phyloP scores from a whole-genome alignment of 331 rosid genomes.

The Malus hybrid region DNA sequence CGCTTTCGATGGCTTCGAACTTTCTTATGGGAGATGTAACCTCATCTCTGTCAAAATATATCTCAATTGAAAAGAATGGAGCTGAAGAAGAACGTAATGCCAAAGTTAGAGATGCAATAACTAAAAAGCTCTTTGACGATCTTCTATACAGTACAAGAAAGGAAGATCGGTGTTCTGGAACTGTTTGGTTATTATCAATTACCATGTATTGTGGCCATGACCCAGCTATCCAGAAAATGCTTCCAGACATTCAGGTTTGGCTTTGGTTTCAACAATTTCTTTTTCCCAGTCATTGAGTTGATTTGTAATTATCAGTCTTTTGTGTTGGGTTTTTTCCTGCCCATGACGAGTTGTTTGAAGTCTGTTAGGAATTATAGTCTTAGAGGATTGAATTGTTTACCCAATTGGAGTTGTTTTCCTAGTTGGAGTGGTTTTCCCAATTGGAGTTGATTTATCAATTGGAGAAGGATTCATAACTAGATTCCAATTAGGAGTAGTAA shows the following conservation, averaged over 20 bases:
- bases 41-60: constrained; percentile 38
- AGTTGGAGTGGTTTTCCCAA: too few species aligned
- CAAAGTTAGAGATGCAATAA: constrained; percentile 59
- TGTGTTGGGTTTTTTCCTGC: too few species aligned
- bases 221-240: constrained; percentile 68
- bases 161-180: constrained; percentile 97
- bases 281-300: background rate
- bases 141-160: constrained; percentile 88
- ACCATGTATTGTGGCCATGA: constrained; percentile 86
- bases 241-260: constrained; percentile 96
- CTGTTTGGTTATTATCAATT: constrained; percentile 94
- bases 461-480: too few species aligned
- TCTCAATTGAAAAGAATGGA: constrained; percentile 27
- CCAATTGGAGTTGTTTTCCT: too few species aligned
- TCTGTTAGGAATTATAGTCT: too few species aligned
- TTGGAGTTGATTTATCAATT: too few species aligned
- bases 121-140: constrained; percentile 75
- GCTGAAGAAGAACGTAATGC: constrained; percentile 47
- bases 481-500: too few species aligned
- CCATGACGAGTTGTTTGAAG: too few species aligned
- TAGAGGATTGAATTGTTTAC: too few species aligned
- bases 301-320: background rate
- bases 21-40: constrained; percentile 80
- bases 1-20: constrained; percentile 91
- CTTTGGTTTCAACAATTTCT: background rate